A percentile compares a stretch with the other conserved stretches of the same genome.
Evolutionary conservation across 2,329 filamentous ascomycete species (phyloP).

Genomic region (Diaporthe ilicicola): DNA sequence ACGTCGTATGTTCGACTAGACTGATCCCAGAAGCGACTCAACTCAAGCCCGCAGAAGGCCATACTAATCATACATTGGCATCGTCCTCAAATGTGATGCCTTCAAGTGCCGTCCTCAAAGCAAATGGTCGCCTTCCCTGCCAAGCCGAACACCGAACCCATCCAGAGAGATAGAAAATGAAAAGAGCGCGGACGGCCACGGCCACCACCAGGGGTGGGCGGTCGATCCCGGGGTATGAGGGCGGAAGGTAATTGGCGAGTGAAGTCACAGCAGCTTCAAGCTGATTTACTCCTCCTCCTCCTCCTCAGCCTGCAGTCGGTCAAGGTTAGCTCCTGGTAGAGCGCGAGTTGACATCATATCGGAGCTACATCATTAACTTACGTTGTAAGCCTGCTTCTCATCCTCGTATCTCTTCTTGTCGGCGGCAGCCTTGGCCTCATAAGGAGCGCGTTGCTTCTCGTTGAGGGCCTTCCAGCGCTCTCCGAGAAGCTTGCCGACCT

Average conservation of each 20-base stretch:
- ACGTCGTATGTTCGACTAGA: conserved; percentile 22
- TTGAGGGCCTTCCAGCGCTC: conserved; percentile 98
- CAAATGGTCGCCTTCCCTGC: conserved; percentile 23
- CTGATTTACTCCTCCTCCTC: conserved; percentile 57
- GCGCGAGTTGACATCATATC: conserved; percentile 33
- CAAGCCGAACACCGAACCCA: conserved; percentile 23
- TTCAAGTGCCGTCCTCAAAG: conserved; percentile 21
- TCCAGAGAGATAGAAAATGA: conserved; percentile 21
- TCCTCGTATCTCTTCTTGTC: conserved; percentile 99
- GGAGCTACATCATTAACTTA: conserved; percentile 55
- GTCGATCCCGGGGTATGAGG: conserved; percentile 14
- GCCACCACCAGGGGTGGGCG: conserved; percentile 2
- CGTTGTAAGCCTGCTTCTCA: conserved; percentile 94
- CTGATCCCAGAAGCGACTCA: conserved; percentile 19
- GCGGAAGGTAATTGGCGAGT: not conserved
- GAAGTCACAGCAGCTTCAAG: conserved; percentile 12
- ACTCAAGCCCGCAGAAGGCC: not conserved
- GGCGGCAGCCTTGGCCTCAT: conserved; percentile 93
- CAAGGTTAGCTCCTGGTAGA: conserved; percentile 40
- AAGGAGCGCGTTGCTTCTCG: conserved; percentile 91
- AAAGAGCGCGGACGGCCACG: conserved; percentile 18
- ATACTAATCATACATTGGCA: conserved; percentile 18
- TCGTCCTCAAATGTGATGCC: conserved; percentile 20
- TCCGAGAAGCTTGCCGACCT: conserved; percentile 97
- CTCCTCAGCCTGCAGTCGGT: conserved; percentile 59